Percentiles rank a stretch among this genome's conserved stretches.
phyloP scores from a whole-genome alignment of 129 eudicot species.

The Cynara cardunculus region DNA sequence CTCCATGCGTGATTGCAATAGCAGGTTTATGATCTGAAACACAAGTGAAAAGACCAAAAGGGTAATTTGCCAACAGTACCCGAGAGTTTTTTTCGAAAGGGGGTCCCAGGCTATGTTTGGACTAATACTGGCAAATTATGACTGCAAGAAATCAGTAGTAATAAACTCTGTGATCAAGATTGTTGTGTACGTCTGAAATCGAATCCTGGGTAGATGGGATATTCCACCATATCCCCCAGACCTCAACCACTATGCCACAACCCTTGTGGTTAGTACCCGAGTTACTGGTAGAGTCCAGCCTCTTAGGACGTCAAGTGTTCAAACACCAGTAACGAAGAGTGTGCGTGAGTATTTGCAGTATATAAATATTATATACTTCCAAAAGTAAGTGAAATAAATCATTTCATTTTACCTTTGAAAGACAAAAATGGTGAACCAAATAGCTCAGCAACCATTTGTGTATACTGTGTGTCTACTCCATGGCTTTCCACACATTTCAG shows the following conservation, averaged over 20 bases:
- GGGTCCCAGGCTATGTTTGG: too few species aligned
- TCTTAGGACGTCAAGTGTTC: not conserved
- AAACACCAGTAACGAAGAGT: not conserved
- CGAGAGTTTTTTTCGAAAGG: too few species aligned
- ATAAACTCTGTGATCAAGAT: too few species aligned
- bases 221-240: too few species aligned
- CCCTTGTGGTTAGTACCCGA: too few species aligned
- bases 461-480: conserved; percentile 36
- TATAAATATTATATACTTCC: not conserved
- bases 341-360: not conserved
- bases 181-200: too few species aligned
- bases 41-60: not conserved
- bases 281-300: not conserved
- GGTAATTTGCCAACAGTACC: not conserved
- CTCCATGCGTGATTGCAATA: conserved; percentile 87
- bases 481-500: conserved; percentile 45
- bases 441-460: conserved; percentile 32
- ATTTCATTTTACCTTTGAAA: conserved; percentile 52
- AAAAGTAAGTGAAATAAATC: not conserved
- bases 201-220: too few species aligned
- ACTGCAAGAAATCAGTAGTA: too few species aligned
- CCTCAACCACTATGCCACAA: too few species aligned
- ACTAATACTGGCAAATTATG: too few species aligned
- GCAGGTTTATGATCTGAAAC: conserved; percentile 85
- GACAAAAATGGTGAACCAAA: conserved; percentile 54